A percentile compares a stretch with the other conserved stretches of the same genome.
phyloP scores from a whole-genome alignment of 2,329 filamentous ascomycete species.

The Thyridium curvatum region DNA sequence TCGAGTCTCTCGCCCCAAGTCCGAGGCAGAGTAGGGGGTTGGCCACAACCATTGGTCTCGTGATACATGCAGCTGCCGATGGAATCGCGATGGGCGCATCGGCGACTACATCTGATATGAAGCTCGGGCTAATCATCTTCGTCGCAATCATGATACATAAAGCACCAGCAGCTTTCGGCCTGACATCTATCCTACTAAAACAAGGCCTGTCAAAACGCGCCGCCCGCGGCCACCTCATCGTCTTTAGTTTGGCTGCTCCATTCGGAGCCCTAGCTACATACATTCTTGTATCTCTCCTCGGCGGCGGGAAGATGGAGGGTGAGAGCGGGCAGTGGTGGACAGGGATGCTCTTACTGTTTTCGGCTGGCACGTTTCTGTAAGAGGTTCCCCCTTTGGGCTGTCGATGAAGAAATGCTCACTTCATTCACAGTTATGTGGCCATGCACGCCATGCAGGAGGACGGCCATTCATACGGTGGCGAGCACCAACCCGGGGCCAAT shows the following conservation, averaged over 20 bases:
- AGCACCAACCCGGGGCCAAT: constrained; percentile 42
- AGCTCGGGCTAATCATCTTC: constrained; percentile 86
- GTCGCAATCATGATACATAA: constrained; percentile 97
- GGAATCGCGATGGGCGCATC: constrained; percentile 95
- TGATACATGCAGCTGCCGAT: constrained; percentile 92
- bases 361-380: constrained; percentile 90
- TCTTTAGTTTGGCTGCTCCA: constrained; percentile 89
- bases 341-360: constrained; percentile 89
- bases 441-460: constrained; percentile 98
- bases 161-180: constrained; percentile 87
- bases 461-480: constrained; percentile 40
- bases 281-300: constrained; percentile 68
- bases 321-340: constrained; percentile 77
- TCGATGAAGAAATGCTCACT: constrained; percentile 6
- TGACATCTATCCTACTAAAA: constrained; percentile 84
- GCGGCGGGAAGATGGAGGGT: constrained; percentile 51
- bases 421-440: constrained; percentile 69
- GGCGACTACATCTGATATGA: constrained; percentile 64
- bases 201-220: constrained; percentile 85
- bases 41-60: constrained; percentile 87
- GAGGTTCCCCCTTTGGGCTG: constrained; percentile 23
- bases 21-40: constrained; percentile 57
- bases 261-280: constrained; percentile 80
- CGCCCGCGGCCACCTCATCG: constrained; percentile 75
- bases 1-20: constrained; percentile 50